Evolutionary conservation across 2,329 filamentous ascomycete genomes (phyloP), one percentile per base, ranked within the genome.

Genomic region (Chaetomium strumarium): DNA sequence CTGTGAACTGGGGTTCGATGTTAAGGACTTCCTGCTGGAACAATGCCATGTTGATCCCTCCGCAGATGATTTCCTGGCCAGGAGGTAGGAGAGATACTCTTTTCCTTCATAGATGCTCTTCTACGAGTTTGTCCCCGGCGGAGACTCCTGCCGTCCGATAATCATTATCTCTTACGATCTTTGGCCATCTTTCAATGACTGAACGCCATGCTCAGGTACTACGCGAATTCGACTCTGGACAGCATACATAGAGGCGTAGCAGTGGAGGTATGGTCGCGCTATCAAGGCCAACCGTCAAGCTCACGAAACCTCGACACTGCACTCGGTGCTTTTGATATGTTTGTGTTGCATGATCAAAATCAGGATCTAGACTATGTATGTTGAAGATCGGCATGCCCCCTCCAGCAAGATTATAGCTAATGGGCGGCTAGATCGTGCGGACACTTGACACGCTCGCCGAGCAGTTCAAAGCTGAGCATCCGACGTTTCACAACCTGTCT

Each of bases 261-360:
- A 8, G 77, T 97, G 51, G 77, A 84, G 39, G 80, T 88, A 65
- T 97, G 91, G 92, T 73, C 72, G 56, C 76, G 76, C 49, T 88
- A 71, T 60, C 65, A 70, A 58, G 57, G 61, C 51, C 58, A 67
- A 49, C 58, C 70, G 4, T 58, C 66, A 8, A 66, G 62, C 39
- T 61, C 58, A 36, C 49, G 49, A 14, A 56, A 61, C 8, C 74
- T 96, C 17, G 91, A 96, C 66, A 78, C 80, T 52, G 86, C 86
- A 1, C 72, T 97, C 14, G 86, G 84, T 17, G 86, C 86, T 13
- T 95, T 95, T 67, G 93, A 97, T 68, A 79, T 97, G 69, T 97
- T 97, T 68, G 82, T 95, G 42, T 73, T 92, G 29, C 82, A 86
- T 58, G 85, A 86, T 50, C 78, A 82, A 16, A 75, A 77, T 30